Conservation (phyloP, 2,329 filamentous ascomycete species). For the Phaeophleospora eucalypticola region DNA sequence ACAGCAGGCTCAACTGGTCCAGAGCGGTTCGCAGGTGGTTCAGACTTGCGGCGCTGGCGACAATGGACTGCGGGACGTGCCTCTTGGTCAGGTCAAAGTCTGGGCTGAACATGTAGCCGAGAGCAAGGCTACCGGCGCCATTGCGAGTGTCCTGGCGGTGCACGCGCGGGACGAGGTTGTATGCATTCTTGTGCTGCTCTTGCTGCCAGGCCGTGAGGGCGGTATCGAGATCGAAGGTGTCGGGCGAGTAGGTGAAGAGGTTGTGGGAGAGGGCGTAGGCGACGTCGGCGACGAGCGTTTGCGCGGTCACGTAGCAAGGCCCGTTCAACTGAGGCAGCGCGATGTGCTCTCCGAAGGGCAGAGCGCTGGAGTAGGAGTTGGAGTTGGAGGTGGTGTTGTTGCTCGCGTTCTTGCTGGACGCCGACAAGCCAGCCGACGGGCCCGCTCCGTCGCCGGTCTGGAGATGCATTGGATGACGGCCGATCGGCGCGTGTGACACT, state of each 20-base stretch:
- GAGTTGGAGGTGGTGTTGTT: not conserved
- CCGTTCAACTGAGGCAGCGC: constrained; percentile 64
- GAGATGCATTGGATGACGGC: constrained; percentile 29
- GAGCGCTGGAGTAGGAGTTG: constrained; percentile 37
- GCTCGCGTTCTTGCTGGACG: not conserved
- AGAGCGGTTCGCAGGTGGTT: constrained; percentile 75
- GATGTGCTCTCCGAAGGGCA: constrained; percentile 52
- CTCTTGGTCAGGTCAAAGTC: constrained; percentile 92
- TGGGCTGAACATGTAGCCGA: constrained; percentile 96
- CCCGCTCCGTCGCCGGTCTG: constrained; percentile 31
- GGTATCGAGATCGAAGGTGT: constrained; percentile 84
- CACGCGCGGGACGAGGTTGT: constrained; percentile 74
- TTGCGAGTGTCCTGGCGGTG: constrained; percentile 79
- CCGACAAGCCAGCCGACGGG: constrained; percentile 9
- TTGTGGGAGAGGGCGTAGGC: constrained; percentile 94
- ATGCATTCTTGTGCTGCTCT: constrained; percentile 68
- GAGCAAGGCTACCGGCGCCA: constrained; percentile 83
- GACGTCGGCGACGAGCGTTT: constrained; percentile 91
- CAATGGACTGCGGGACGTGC: constrained; percentile 82
- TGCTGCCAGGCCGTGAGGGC: constrained; percentile 75
- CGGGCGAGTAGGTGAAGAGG: constrained; percentile 93
- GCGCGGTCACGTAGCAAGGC: constrained; percentile 87
- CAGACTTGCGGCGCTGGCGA: constrained; percentile 81
- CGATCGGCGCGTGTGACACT: not conserved
- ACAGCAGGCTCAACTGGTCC: constrained; percentile 87